Evolutionary conservation across 2,329 filamentous ascomycete species (phyloP).

Genomic region (Calonectria pteridis): DNA sequence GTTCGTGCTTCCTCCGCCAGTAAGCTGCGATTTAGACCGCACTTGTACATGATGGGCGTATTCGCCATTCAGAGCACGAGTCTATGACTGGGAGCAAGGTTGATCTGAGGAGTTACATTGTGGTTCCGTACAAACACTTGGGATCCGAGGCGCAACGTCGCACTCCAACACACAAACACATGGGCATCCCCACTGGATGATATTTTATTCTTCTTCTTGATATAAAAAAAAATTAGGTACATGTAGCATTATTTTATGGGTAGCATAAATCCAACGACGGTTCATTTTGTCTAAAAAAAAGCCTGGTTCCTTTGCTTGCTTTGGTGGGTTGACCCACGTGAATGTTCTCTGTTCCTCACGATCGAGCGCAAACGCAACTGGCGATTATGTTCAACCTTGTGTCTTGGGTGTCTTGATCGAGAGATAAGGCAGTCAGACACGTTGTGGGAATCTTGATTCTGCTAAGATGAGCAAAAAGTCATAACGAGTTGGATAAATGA

Average conservation of each 20-base stretch:
- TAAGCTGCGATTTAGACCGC: slow-evolving; percentile 12
- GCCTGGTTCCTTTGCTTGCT: too few species aligned
- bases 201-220: slow-evolving; percentile 20
- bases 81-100: neutral
- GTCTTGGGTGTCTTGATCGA: too few species aligned
- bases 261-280: slow-evolving; percentile 15
- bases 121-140: slow-evolving; percentile 1
- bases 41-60: neutral
- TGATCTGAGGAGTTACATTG: slow-evolving; percentile 15
- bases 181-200: slow-evolving; percentile 1
- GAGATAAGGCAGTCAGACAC: neutral
- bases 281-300: neutral
- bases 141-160: neutral
- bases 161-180: slow-evolving; percentile 10
- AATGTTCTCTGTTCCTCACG: neutral
- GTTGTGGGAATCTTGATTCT: neutral
- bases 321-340: neutral
- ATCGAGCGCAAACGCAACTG: neutral
- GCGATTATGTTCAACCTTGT: neutral
- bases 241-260: neutral
- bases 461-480: neutral
- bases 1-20: slow-evolving; percentile 41
- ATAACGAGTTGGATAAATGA: neutral
- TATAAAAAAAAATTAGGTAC: slow-evolving; percentile 22
- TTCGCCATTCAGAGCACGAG: neutral